These are phyloP conservation scores for Nakazawaea pomicola DNA, from an alignment of 805 yeast genomes.

Conservation along the genomic window DNA sequence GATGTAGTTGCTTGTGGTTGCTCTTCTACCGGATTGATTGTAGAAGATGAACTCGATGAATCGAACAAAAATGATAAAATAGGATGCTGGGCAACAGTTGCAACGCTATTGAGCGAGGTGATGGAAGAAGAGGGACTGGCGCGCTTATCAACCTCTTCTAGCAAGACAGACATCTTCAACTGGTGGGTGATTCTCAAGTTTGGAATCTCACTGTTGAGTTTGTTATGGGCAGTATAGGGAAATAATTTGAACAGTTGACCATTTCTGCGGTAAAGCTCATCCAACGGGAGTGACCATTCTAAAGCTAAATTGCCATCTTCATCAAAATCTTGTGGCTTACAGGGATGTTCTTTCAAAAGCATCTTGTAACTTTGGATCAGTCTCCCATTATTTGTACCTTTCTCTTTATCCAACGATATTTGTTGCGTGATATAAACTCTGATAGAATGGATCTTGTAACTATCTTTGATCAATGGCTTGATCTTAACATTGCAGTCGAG, in stretches of 20 bases:
- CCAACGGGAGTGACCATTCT: background rate
- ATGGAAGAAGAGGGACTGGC: background rate
- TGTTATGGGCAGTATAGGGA: slow-evolving; percentile 17
- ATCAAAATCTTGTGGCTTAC: background rate
- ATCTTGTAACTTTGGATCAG: slow-evolving; percentile 14
- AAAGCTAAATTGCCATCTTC: slow-evolving; percentile 11
- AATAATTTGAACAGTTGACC: slow-evolving; percentile 12
- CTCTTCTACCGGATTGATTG: no score
- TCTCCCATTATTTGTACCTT: background rate
- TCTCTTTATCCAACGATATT: slow-evolving; percentile 15
- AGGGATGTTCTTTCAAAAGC: slow-evolving; percentile 12
- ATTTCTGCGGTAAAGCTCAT: background rate
- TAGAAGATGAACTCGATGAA: no score
- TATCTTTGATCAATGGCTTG: slow-evolving; percentile 18
- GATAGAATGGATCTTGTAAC: slow-evolving; percentile 19
- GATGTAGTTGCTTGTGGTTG: no score
- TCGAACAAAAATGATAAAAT: background rate
- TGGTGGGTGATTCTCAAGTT: slow-evolving; percentile 20
- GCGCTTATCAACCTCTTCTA: slow-evolving; percentile 7
- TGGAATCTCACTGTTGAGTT: slow-evolving; percentile 11
- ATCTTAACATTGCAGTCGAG: slow-evolving; percentile 17
- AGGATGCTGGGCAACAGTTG: no score
- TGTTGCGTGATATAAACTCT: slow-evolving; percentile 21
- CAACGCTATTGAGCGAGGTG: no score
- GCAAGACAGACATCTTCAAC: slow-evolving; percentile 12